Percentiles rank a stretch among this genome's conserved stretches.
phyloP scores from a whole-genome alignment of 495 filamentous ascomycete genomes.

The Trypethelium eluteriae region DNA sequence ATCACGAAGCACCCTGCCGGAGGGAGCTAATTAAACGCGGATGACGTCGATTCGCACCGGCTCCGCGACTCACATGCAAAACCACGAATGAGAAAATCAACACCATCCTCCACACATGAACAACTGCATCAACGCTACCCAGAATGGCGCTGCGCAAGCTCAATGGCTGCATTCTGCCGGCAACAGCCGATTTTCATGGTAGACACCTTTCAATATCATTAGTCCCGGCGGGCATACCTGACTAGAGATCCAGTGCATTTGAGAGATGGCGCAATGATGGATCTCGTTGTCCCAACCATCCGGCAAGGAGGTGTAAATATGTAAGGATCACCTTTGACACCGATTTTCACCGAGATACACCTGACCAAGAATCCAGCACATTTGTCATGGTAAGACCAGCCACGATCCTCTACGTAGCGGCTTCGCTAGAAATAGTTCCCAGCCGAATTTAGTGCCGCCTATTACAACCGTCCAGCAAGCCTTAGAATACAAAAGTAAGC shows the following conservation, averaged over 20 bases:
- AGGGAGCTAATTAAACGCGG: not conserved
- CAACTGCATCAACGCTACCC: not conserved
- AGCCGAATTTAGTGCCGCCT: slow-evolving; percentile 68
- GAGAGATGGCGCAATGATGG: slow-evolving; percentile 72
- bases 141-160: slow-evolving; percentile 23
- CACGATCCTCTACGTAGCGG: not conserved
- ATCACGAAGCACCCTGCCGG: too few species aligned
- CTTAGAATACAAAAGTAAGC: slow-evolving; percentile 61
- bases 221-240: not conserved
- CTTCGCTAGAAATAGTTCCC: slow-evolving; percentile 35
- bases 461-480: slow-evolving; percentile 67
- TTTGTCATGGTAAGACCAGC: slow-evolving; percentile 63
- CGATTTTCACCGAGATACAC: too few species aligned
- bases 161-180: slow-evolving; percentile 25
- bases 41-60: not conserved
- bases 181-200: slow-evolving; percentile 41
- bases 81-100: not conserved
- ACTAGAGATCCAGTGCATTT: slow-evolving; percentile 41
- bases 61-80: slow-evolving; percentile 4
- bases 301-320: slow-evolving; percentile 44
- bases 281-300: slow-evolving; percentile 71
- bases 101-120: not conserved
- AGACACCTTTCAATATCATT: not conserved
- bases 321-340: too few species aligned
- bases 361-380: too few species aligned